These are phyloP conservation scores for Quercus dentata DNA, from an alignment of 306 rosid species.

Conservation along the genomic window DNA sequence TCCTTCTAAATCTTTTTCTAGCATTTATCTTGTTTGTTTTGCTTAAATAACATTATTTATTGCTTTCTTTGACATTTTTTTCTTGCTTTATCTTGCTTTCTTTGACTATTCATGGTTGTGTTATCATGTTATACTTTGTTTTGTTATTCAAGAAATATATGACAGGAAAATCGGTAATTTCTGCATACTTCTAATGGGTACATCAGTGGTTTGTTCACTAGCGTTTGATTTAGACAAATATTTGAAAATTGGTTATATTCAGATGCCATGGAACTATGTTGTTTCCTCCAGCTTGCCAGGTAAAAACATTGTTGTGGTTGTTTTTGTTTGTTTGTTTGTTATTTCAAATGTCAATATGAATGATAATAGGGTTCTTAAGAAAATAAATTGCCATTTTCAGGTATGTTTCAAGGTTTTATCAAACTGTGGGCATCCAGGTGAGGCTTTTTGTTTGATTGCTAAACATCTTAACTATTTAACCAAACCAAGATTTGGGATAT, in stretches of 20 bases:
- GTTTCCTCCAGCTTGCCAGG: neutral
- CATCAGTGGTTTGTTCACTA: conserved; percentile 3
- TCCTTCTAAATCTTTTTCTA: too few relatives aligned
- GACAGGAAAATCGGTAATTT: conserved; percentile 11
- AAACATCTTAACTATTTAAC: neutral
- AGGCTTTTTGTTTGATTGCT: too few relatives aligned
- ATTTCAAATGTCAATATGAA: neutral
- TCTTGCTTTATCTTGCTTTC: too few relatives aligned
- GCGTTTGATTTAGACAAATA: conserved; percentile 10
- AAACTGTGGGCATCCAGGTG: neutral
- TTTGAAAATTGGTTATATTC: neutral
- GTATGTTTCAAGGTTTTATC: neutral
- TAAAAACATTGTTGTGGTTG: neutral
- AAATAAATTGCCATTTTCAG: neutral
- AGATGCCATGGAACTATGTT: conserved; percentile 19
- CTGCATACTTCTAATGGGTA: neutral
- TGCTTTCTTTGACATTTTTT: too few relatives aligned
- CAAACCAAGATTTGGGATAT: neutral
- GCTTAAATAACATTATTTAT: too few relatives aligned
- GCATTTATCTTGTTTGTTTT: too few relatives aligned
- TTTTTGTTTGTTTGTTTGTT: neutral
- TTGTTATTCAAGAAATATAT: conserved; percentile 23
- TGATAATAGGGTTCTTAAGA: neutral
- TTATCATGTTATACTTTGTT: conserved; percentile 3
- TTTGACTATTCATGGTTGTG: conserved; percentile 3